Evolutionary conservation across 2,329 filamentous ascomycete species (phyloP), one percentile per base, ranked within the genome.

Genomic region (Calonectria leucothoes): DNA sequence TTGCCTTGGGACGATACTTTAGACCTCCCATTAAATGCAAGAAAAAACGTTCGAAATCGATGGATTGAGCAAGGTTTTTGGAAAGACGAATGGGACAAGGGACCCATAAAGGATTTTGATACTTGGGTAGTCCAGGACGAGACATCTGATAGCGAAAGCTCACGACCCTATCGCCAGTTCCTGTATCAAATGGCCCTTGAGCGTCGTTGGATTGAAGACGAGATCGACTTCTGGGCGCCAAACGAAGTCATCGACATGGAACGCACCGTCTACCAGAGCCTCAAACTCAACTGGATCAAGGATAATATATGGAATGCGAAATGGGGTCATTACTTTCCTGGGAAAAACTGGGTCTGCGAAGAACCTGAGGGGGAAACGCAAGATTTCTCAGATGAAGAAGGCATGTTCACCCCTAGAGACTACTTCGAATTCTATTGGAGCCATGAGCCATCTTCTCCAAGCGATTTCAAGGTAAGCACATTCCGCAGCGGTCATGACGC

Each of bases 131-230:
- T 45, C 29, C 29, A 37, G n/a, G 12, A 25, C 17, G 20, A 70
- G 59, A 39, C 3, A 29, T 11, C 31, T 17, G 48, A 70, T 29
- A 51, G 51, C 27, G 35, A 76, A 23, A 69, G 67, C 20, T 78
- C 75, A 25, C 75, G 76, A 8, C 76, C 75, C 20, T 72, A 65
- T 33, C 45, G 39, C 14, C 74, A 78, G 42, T 78, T 78, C 45
- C 10, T 70, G 29, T 70, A 71, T 59, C 75, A 78, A 57, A 45
- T 76, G 11, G 57, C 48, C 48, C 64, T 61, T 23, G 74, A 76
- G 59, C 66, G 72, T 55, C 65, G 73, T 14, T 72, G 74, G 61
- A 31, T 78, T 29, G 45, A 69, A 52, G 68, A 69, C 42, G 65
- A 74, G 68, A 52, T 71, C 15, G 17, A 59, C 45, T 64, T 48